Evolutionary conservation across 1,284 basidiomycete species (phyloP), one percentile per base, ranked within the genome.

Genomic region (Xerocomus tenax): DNA sequence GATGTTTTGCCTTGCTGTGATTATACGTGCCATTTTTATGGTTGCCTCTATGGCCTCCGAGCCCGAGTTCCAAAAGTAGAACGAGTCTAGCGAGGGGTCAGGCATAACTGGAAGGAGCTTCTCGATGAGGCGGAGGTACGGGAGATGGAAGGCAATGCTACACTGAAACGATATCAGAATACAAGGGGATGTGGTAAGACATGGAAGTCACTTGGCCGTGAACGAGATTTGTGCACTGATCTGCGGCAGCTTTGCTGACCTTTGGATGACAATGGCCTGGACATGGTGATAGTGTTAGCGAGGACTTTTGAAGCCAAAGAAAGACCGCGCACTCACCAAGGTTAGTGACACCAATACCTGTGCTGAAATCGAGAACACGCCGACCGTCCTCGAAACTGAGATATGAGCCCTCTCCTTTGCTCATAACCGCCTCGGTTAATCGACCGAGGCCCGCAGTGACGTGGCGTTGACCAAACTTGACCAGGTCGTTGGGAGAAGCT

Each of bases 41-140:
- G 86, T 74, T 1, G 82, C 89, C 69, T 96, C 90, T 35, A 92
- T 78, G 0, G 91, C 92, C 65, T 96, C 93, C 3, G 90, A 86
- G 13, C 91, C 92, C 5, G 91, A 95, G 74, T 93, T 97, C 87
- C 88, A 91, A 69, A 94, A 89, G 77, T 91, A 95, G 77, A 97
- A 94, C 16, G 90, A 90, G 69, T 94, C 87, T 39, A 97, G 77
- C 3, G 91, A 92, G 0, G 82, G 74, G 68, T 95, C 74, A 1
- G 93, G 91, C 81, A 92, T 87, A 55, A 87, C 70, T 1, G 88
- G 85, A n/a, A 90, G 68, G 8, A 92, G 74, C 53, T 76, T 77
- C 63, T 90, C 77, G 57, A 91, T 84, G 56, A 92, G 81, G 45
- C 79, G 72, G 18, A 91, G 74, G 66, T 91, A 89, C 0, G 86